Evolutionary conservation across 2,329 filamentous ascomycete species (phyloP), one percentile per base, ranked within the genome.

Genomic region (Fusarium burgessii): DNA sequence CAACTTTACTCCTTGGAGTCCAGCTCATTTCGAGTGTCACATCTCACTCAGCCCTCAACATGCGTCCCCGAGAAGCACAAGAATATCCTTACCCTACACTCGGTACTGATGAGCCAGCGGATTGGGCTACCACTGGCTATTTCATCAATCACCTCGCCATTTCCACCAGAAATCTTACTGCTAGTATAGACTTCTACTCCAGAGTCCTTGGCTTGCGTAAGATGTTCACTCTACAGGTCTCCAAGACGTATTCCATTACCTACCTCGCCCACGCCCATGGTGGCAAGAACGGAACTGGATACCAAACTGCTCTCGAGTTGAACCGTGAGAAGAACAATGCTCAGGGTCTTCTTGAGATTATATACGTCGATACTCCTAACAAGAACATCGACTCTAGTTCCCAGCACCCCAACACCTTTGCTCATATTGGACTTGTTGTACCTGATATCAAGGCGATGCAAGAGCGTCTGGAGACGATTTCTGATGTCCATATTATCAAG

Each of bases 321-420:
- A 66, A 65, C 2, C 51, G 60, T 1, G 51, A 58, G 14, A 66
- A 65, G 7, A 65, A 65, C 1, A 66, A 66, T 15, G 62, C 60
- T 0, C 51, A 65, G 2, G 60, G 60, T 17, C 42, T 66, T 1
- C 11, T 66, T 6, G 62, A 66, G 15, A 45, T 66, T 5, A 32
- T 4, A 15, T 45, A 58, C 9, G 15, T 58, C 0, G 38, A 66
- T 23, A 18, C 58, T 3, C 33, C 60, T 1, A 15, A 14, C 20
- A 50, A 51, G 5, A 36, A 36, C 3, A 41, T 50, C 7, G 51
- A 66, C 9, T 65, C 51, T 3, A 23, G 32, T 4, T 38, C 51
- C 5, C 51, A 65, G 43, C 45, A 49, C 15, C 46, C 54, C 20
- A 54, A 25, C 12, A 60, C 46, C 2, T 54, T 66, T 61, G 46